These are phyloP conservation scores for Colletotrichum sublineola DNA, from an alignment of 2,329 filamentous ascomycete genomes.

Conservation along the genomic window DNA sequence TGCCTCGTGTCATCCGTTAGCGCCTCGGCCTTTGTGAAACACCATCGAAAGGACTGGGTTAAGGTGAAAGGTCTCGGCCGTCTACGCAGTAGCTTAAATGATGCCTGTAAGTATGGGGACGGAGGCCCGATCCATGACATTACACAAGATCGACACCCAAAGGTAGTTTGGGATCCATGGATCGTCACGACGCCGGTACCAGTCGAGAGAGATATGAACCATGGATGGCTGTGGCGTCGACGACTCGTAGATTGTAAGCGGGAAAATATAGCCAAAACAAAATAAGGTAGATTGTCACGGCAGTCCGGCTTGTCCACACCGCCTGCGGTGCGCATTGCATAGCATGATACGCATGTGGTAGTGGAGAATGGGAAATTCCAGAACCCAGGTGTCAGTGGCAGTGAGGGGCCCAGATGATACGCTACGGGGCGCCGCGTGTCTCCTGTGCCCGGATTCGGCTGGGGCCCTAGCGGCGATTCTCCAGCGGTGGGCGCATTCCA, in stretches of 20 bases:
- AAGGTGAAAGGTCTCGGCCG: not conserved
- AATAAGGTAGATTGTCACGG: not conserved
- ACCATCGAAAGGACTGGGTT: not conserved
- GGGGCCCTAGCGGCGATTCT: not conserved
- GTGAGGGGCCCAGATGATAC: not conserved
- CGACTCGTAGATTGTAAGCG: not conserved
- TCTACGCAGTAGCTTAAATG: conserved; percentile 14
- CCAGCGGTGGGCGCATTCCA: not conserved
- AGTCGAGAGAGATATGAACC: not conserved
- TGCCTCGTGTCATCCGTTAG: conserved; percentile 25
- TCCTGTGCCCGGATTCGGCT: conserved; percentile 3
- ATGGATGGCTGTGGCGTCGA: not conserved
- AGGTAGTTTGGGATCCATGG: not conserved
- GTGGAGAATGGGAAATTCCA: not conserved
- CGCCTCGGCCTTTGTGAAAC: conserved; percentile 34
- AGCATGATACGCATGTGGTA: too few species aligned
- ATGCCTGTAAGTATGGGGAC: not conserved
- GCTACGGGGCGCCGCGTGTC: not conserved
- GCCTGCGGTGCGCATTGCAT: not conserved
- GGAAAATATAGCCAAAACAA: not conserved
- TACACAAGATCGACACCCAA: not conserved
- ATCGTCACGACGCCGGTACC: not conserved
- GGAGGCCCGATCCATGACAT: not conserved
- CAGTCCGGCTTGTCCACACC: not conserved
- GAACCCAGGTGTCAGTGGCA: conserved; percentile 7